These are phyloP conservation scores for Cadophora sp. DNA, from an alignment of 2,329 filamentous ascomycete species.

Conservation along the genomic window DNA sequence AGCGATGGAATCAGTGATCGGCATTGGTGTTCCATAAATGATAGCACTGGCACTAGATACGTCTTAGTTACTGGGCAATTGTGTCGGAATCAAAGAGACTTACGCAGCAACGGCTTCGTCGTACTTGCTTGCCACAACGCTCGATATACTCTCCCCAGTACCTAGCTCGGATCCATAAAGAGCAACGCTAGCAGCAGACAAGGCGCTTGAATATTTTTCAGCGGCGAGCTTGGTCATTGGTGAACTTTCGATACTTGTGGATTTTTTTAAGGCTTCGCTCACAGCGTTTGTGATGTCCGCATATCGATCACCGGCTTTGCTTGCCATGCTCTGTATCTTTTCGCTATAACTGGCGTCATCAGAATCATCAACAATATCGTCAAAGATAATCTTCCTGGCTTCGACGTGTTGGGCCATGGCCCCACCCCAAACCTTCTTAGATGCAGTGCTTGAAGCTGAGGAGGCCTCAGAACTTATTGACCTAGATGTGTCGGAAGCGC, in stretches of 20 bases:
- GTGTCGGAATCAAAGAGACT: slow-evolving; percentile 38
- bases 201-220: slow-evolving; percentile 62
- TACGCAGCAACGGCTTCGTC: slow-evolving; percentile 62
- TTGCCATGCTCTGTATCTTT: slow-evolving; percentile 57
- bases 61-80: slow-evolving; percentile 29
- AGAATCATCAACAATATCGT: slow-evolving; percentile 55
- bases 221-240: slow-evolving; percentile 59
- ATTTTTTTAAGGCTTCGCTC: slow-evolving; percentile 58
- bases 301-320: slow-evolving; percentile 58
- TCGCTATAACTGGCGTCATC: slow-evolving; percentile 55
- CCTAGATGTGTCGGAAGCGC: slow-evolving; percentile 39
- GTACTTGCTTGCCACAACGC: slow-evolving; percentile 60
- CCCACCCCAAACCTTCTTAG: slow-evolving; percentile 56
- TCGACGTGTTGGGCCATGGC: slow-evolving; percentile 49
- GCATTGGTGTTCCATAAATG: slow-evolving; percentile 72
- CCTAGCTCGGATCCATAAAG: slow-evolving; percentile 57
- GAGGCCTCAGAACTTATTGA: slow-evolving; percentile 39
- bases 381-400: slow-evolving; percentile 55
- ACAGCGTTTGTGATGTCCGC: slow-evolving; percentile 60
- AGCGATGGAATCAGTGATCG: slow-evolving; percentile 54
- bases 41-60: slow-evolving; percentile 55
- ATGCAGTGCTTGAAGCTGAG: slow-evolving; percentile 40
- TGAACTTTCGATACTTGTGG: slow-evolving; percentile 50
- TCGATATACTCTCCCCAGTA: slow-evolving; percentile 53
- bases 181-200: slow-evolving; percentile 61